A percentile compares a stretch with the other conserved stretches of the same genome.
These are phyloP conservation scores for Toxoplasma gondii DNA, from an alignment of 169 alveolate genomes.

Conservation along the genomic window DNA sequence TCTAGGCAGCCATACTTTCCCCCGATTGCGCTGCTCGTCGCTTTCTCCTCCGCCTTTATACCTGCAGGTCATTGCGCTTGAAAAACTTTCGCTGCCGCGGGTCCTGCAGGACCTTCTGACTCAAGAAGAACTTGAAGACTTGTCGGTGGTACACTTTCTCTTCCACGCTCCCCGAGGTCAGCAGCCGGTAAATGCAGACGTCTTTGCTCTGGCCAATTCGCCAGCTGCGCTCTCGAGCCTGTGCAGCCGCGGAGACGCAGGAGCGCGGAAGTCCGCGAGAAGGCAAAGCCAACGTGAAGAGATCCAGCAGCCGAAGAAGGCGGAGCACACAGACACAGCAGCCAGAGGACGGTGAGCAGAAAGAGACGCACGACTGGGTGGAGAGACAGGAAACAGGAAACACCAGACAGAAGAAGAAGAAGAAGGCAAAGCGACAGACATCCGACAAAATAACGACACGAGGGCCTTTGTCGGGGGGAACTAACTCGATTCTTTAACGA, in stretches of 20 bases:
- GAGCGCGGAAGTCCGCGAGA: neutral
- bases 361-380: neutral
- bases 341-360: neutral
- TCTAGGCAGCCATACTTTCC: too few relatives aligned
- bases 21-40: too few relatives aligned
- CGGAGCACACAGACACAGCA: neutral
- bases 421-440: neutral
- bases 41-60: too few relatives aligned
- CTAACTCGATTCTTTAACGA: too few relatives aligned
- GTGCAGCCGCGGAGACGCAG: conserved; percentile 10
- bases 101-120: conserved; percentile 75
- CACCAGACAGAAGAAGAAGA: neutral
- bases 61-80: conserved; percentile 72
- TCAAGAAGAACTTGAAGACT: conserved; percentile 77
- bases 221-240: conserved; percentile 89
- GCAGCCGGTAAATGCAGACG: conserved; percentile 87
- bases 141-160: conserved; percentile 84
- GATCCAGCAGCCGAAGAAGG: neutral
- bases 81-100: conserved; percentile 74
- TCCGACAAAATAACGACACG: too few relatives aligned
- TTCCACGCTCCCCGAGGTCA: conserved; percentile 81
- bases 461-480: too few relatives aligned
- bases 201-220: conserved; percentile 89
- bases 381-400: neutral
- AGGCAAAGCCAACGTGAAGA: neutral